Conservation (phyloP, 106 monocot genomes). For the Acorus gramineus region DNA sequence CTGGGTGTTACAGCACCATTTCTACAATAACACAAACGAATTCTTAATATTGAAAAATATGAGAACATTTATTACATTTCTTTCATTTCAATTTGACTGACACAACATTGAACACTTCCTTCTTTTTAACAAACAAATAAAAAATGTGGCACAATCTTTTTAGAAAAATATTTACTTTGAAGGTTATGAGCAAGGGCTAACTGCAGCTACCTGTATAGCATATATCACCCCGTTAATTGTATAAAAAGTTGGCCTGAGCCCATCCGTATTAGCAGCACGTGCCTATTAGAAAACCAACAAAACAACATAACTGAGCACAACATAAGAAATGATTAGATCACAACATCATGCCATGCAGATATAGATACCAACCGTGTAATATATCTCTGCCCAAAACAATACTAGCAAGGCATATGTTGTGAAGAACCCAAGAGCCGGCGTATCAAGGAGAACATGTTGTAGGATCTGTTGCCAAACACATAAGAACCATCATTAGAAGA, state of each 20-base stretch:
- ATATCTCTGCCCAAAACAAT: conserved; percentile 98
- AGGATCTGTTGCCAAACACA: conserved; percentile 44
- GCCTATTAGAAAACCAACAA: conserved; percentile 32
- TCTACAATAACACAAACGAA: too few species aligned
- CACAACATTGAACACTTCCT: too few species aligned
- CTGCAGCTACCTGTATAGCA: conserved; percentile 49
- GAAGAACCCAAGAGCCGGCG: conserved; percentile 85
- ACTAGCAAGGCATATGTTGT: conserved; percentile 85
- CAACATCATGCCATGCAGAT: too few species aligned
- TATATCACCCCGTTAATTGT: conserved; percentile 66
- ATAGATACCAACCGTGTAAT: conserved; percentile 60
- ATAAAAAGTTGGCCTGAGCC: conserved; percentile 62
- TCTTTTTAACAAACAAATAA: too few species aligned
- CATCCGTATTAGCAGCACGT: conserved; percentile 70
- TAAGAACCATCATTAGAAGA: not conserved
- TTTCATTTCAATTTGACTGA: too few species aligned
- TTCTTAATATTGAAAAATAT: too few species aligned
- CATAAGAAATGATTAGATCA: not conserved
- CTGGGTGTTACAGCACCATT: too few species aligned
- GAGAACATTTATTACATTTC: too few species aligned
- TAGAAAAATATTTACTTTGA: too few species aligned
- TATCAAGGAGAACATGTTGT: conserved; percentile 74
- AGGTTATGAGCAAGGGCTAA: too few species aligned
- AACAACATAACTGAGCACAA: not conserved
- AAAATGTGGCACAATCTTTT: too few species aligned